Percentiles rank a stretch among this genome's conserved stretches.
Evolutionary conservation across 345 rosid species (phyloP).

Genomic region (Salix brachista): DNA sequence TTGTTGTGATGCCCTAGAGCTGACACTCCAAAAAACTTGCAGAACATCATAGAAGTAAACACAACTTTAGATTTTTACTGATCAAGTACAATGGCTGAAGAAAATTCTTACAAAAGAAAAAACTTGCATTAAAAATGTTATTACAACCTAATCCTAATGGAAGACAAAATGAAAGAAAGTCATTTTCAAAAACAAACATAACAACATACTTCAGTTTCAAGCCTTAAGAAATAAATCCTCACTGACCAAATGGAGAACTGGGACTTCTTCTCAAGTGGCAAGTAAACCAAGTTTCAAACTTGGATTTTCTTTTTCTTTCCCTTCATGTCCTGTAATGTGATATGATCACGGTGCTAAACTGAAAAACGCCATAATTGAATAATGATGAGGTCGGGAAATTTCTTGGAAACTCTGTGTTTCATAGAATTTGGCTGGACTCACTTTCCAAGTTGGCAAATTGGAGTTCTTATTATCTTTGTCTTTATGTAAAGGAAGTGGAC

Average conservation of each 20-base stretch:
- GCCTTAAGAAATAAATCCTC: background rate
- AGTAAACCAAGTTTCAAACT: background rate
- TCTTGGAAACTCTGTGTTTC: conserved; percentile 2
- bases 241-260: background rate
- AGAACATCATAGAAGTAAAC: background rate
- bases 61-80: background rate
- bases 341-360: background rate
- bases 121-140: background rate
- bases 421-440: background rate
- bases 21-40: no score
- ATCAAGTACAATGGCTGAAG: background rate
- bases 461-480: background rate
- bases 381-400: background rate
- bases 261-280: background rate
- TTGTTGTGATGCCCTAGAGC: background rate
- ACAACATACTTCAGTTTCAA: background rate
- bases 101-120: background rate
- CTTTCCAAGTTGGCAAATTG: background rate
- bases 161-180: background rate
- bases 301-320: background rate
- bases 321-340: background rate
- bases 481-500: background rate
- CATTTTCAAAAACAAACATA: background rate
- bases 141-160: background rate
- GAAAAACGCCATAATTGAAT: background rate